Evolutionary conservation across 331 rosid genomes (phyloP), one percentile per base, ranked within the genome.

Genomic region (Malus hybrid): DNA sequence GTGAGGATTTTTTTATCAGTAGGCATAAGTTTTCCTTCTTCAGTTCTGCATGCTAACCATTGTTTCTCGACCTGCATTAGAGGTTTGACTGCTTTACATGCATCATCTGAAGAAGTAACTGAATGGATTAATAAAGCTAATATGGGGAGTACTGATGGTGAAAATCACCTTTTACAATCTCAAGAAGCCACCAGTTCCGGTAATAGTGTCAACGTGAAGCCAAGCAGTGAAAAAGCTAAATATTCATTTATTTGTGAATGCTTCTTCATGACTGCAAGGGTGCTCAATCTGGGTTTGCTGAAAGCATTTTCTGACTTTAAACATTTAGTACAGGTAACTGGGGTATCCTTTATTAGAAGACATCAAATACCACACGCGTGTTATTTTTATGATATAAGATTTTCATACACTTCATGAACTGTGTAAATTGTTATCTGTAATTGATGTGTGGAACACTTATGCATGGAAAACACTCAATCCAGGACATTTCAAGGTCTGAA

Each of bases 181-280:
- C 96, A 92, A 82, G 93, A 90, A 84, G 97, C 97, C 80, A 85
- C 90, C 78, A 88, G 97, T 85, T 95, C 99, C 67, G 90, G 93
- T 46, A 85, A 86, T 85, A 85, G 74, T 84, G 76, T 83, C 57
- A 80, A 72, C n/a, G 69, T 72, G 77, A 84, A 83, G 73, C 75
- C 79, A 34, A 82, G 73, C 59, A 78, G 84, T 78, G 93, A 86
- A 80, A 91, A 84, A 81, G 69, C 80, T 46, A 92, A 87, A 75
- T 95, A 86, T 81, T 72, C 95, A 69, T 95, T 95, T 85, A 95
- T 92, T 80, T 92, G 97, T 9, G 99, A 95, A 87, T 95, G 99
- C 86, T 95, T 95, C 93, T 95, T 90, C 86, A 95, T 95, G 97
- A 95, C 97, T 59, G 93, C 93, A 52, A 88, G 99, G 86, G 97